Evolutionary conservation across 2,329 filamentous ascomycete genomes (phyloP).

Genomic region (Paraphaeosphaeria minitans): DNA sequence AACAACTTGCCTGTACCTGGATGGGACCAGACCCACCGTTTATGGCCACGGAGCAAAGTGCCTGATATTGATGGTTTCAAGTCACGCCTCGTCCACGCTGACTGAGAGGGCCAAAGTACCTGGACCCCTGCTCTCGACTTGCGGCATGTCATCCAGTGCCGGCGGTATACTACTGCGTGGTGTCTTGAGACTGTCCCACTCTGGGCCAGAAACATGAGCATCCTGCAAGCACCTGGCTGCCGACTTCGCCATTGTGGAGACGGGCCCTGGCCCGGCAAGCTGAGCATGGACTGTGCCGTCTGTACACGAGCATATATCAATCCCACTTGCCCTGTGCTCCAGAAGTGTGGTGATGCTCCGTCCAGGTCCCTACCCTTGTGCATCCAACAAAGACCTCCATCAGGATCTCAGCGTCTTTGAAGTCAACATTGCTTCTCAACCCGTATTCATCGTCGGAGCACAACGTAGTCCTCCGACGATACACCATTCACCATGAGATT

Average conservation of each 20-base stretch:
- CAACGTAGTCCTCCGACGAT: constrained; percentile 22
- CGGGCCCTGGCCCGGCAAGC: constrained; percentile 29
- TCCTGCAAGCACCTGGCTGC: constrained; percentile 26
- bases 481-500: constrained; percentile 35
- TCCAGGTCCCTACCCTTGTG: constrained; percentile 11
- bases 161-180: constrained; percentile 28
- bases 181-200: constrained; percentile 33
- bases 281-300: constrained; percentile 22
- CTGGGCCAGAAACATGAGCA: constrained; percentile 23
- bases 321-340: constrained; percentile 34
- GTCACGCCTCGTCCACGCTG: constrained; percentile 30
- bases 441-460: constrained; percentile 27
- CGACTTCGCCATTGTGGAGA: constrained; percentile 30
- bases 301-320: constrained; percentile 31
- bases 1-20: constrained; percentile 28
- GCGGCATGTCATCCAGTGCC: constrained; percentile 37
- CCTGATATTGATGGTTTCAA: constrained; percentile 29
- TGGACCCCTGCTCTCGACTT: constrained; percentile 28
- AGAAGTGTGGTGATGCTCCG: constrained; percentile 32
- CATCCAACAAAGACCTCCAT: constrained; percentile 2
- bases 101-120: constrained; percentile 26
- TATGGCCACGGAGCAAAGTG: constrained; percentile 23
- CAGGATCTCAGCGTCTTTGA: neutral
- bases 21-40: constrained; percentile 26
- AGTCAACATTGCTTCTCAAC: constrained; percentile 13